phyloP scores from a whole-genome alignment of 2,329 filamentous ascomycete species.

The Colletotrichum sp. region DNA sequence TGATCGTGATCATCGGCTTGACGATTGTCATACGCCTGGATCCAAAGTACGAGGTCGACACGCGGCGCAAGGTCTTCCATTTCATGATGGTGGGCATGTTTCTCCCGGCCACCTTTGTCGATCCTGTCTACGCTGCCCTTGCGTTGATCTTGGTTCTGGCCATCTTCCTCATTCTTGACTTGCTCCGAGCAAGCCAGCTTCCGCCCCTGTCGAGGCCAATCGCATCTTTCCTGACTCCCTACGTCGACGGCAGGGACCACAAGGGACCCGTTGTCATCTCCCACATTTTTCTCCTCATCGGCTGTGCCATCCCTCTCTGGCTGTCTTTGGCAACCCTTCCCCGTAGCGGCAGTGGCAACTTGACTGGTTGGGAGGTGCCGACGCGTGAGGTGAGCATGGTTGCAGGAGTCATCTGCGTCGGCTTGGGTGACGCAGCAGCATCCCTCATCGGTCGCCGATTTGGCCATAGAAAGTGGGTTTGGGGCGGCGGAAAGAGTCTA shows the following conservation, averaged over 20 bases:
- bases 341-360: constrained; percentile 58
- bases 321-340: constrained; percentile 75
- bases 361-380: constrained; percentile 76
- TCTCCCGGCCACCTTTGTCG: constrained; percentile 82
- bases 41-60: constrained; percentile 87
- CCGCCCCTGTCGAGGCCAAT: constrained; percentile 88
- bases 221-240: constrained; percentile 86
- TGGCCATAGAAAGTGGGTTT: constrained; percentile 90
- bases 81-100: constrained; percentile 99
- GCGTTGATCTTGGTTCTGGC: constrained; percentile 81
- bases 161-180: constrained; percentile 85
- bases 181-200: constrained; percentile 88
- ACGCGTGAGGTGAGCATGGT: constrained; percentile 86
- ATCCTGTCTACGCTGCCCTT: constrained; percentile 82
- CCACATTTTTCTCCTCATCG: constrained; percentile 94
- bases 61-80: constrained; percentile 94
- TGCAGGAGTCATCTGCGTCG: constrained; percentile 90
- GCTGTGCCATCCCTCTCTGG: constrained; percentile 95
- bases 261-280: constrained; percentile 93
- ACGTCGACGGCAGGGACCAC: constrained; percentile 92
- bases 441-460: constrained; percentile 87
- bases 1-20: constrained; percentile 73
- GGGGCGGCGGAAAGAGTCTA: constrained; percentile 94
- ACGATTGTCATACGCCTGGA: constrained; percentile 76
- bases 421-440: constrained; percentile 92